Conservation (phyloP, 1,284 basidiomycete species). For the Inonotus hispidus region DNA sequence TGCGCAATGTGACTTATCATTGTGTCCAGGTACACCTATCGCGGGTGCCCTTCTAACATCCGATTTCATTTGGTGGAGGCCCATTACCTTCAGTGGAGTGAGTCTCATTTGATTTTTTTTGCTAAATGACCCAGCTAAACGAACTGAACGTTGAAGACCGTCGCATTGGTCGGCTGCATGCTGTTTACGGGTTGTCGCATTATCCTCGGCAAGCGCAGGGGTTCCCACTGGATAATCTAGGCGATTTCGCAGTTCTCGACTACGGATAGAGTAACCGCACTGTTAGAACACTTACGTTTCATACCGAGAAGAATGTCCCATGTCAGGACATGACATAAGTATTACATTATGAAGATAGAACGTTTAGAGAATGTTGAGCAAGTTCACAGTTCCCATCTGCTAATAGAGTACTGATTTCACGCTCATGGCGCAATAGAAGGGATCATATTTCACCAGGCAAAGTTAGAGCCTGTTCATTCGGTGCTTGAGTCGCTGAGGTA, state of each 20-base stretch:
- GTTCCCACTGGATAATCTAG: background rate
- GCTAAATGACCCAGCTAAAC: background rate
- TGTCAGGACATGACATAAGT: no score
- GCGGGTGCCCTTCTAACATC: conserved; percentile 15
- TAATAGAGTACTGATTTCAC: no score
- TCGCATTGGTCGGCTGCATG: background rate
- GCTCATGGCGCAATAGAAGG: no score
- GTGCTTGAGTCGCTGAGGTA: no score
- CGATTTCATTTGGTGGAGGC: conserved; percentile 15
- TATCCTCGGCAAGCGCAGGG: background rate
- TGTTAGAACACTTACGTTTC: no score
- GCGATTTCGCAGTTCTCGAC: background rate
- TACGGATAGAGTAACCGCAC: no score
- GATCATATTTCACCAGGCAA: no score
- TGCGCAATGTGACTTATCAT: background rate
- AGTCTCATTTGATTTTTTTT: background rate
- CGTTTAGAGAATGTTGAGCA: no score
- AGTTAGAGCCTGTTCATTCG: no score
- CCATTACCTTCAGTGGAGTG: conserved; percentile 16
- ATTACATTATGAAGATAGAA: no score
- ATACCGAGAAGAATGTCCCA: no score
- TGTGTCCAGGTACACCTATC: conserved; percentile 11
- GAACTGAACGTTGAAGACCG: conserved; percentile 8
- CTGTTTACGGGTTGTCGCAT: background rate
- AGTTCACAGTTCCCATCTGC: no score